These are phyloP conservation scores for Camelina sativa DNA, from an alignment of 345 rosid species.

Conservation along the genomic window DNA sequence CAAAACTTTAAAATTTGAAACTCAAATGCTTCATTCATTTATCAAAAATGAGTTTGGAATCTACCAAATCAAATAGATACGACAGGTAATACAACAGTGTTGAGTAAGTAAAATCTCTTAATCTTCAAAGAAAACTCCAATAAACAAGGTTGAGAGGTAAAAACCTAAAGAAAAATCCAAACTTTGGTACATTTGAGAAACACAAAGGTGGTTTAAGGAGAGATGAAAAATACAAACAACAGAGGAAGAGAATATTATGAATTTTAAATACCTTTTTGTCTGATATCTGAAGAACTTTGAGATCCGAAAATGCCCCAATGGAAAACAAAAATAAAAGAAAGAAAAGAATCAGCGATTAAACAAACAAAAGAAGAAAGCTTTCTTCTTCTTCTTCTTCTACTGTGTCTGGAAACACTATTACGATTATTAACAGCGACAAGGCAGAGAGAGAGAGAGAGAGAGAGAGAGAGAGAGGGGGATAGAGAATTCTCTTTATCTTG, in stretches of 20 bases:
- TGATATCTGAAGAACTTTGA: constrained; percentile 31
- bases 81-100: not conserved
- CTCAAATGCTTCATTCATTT: constrained; percentile 35
- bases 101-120: not conserved
- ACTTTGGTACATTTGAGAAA: not conserved
- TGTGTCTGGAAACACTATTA: constrained; percentile 35
- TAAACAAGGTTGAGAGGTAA: not conserved
- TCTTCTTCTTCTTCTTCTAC: constrained; percentile 13
- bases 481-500: constrained; percentile 19
- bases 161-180: not conserved
- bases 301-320: constrained; percentile 36
- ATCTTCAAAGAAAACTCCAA: constrained; percentile 13
- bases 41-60: constrained; percentile 1
- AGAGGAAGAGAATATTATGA: not conserved
- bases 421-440: constrained; percentile 36
- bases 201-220: constrained; percentile 1
- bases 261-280: constrained; percentile 28
- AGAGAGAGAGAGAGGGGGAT: not conserved
- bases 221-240: not conserved
- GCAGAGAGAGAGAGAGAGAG: constrained; percentile 26
- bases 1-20: constrained; percentile 8
- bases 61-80: not conserved
- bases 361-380: not conserved
- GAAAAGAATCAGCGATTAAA: constrained; percentile 21
- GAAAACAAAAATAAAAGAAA: not conserved